A percentile compares a stretch with the other conserved stretches of the same genome.
These are phyloP conservation scores for Colletotrichum karsti DNA, from an alignment of 2,329 filamentous ascomycete genomes.

Conservation along the genomic window DNA sequence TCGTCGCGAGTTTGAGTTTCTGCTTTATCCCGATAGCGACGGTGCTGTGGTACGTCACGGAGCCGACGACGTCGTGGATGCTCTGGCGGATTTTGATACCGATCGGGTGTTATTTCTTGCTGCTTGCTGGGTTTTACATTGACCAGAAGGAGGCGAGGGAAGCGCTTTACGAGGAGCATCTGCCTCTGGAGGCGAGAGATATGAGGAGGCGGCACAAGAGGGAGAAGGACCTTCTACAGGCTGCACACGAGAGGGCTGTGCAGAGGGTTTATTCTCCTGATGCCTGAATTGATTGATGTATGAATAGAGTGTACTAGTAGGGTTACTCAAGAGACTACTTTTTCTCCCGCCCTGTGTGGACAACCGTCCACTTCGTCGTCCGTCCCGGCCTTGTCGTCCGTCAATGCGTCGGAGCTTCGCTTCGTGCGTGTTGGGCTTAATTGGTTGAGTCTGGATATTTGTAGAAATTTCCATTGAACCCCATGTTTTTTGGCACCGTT, in stretches of 20 bases:
- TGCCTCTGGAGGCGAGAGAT: slow-evolving; percentile 14
- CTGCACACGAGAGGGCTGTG: slow-evolving; percentile 18
- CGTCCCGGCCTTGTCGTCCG: not conserved
- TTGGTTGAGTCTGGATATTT: too few species aligned
- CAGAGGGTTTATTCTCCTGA: slow-evolving; percentile 14
- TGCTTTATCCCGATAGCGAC: slow-evolving; percentile 6
- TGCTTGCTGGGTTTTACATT: slow-evolving; percentile 2
- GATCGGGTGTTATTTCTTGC: not conserved
- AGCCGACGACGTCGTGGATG: slow-evolving; percentile 9
- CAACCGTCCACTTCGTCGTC: not conserved
- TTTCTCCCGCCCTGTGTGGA: not conserved
- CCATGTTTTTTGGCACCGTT: too few species aligned
- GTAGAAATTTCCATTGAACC: too few species aligned
- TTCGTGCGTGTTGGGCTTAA: too few species aligned
- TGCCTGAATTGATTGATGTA: not conserved
- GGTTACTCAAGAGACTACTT: not conserved
- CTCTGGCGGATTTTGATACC: slow-evolving; percentile 9
- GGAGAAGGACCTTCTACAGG: slow-evolving; percentile 19
- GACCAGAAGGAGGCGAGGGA: slow-evolving; percentile 10
- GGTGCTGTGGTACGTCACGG: slow-evolving; percentile 14
- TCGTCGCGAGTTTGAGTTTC: slow-evolving; percentile 1
- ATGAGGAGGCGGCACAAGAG: slow-evolving; percentile 20
- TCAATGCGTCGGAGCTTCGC: too few species aligned
- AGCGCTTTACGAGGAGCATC: slow-evolving; percentile 9
- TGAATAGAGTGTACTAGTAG: not conserved